Percentiles rank a stretch among this genome's conserved stretches.
Evolutionary conservation across 164 flowering plant species (phyloP).

Genomic region (Vitis riparia): DNA sequence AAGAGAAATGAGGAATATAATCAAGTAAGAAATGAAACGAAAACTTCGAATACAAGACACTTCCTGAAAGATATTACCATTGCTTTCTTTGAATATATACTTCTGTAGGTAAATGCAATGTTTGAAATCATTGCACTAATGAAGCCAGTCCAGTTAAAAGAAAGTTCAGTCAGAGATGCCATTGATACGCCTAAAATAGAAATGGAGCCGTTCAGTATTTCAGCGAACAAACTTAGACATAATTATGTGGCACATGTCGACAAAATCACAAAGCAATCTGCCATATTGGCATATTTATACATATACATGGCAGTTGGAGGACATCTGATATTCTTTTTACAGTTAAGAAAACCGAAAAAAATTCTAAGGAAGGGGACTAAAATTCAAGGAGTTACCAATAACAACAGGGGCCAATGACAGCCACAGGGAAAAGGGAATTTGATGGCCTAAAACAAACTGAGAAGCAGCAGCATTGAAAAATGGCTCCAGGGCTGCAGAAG

Average conservation of each 20-base stretch:
- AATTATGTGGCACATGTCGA: too few relatives aligned
- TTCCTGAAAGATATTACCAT: conserved; percentile 35
- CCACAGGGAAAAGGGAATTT: conserved; percentile 58
- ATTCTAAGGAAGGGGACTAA: background rate
- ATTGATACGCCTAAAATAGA: conserved; percentile 54
- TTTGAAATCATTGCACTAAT: conserved; percentile 66
- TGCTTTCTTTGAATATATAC: conserved; percentile 65
- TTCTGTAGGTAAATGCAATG: conserved; percentile 61
- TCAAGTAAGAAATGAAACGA: background rate
- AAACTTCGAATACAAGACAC: background rate
- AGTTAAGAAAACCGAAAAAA: too few relatives aligned
- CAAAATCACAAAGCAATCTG: too few relatives aligned
- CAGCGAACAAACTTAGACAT: too few relatives aligned
- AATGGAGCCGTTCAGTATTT: too few relatives aligned
- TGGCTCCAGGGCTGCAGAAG: conserved; percentile 55
- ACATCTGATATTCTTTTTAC: too few relatives aligned
- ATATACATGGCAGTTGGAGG: too few relatives aligned
- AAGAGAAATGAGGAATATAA: too few relatives aligned
- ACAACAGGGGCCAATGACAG: conserved; percentile 67
- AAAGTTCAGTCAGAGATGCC: conserved; percentile 74
- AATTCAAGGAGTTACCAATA: conserved; percentile 35
- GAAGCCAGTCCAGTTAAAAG: conserved; percentile 69
- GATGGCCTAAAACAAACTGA: conserved; percentile 66
- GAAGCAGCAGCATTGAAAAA: conserved; percentile 71
- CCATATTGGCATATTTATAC: too few relatives aligned